Base-by-base conservation (phyloP, 305 asterid species). In the Fraxinus greggii region DNA sequence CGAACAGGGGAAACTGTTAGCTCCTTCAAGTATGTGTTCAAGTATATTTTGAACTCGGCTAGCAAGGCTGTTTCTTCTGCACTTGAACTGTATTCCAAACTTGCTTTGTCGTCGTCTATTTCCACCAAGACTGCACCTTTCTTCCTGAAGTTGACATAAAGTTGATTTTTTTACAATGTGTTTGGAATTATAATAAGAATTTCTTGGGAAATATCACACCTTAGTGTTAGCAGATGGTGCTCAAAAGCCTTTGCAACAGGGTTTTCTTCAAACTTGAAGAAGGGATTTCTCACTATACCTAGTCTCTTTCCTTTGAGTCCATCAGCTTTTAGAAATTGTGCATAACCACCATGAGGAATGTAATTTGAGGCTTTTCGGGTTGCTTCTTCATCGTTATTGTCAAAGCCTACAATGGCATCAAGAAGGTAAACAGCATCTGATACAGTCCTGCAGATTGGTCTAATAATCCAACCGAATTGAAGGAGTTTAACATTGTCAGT, bases 71-170 rank as follows among this genome's bases (percentile, higher is more conserved):
- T 74, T 9, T 0, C 10, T 81, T 87, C 88, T 40, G 86, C 90
- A 29, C 76, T 84, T 5, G n/a, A 15, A 65, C 59, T 84, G 10
- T 33, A 19, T 76, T 1, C 67, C 35, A 82, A 78, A 54, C 80
- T 83, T 28, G 65, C 23, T 79, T 67, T 84, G 65, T 84, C 51
- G 45, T 85, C 72, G 75, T 81, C 80, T 72, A 83, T 88, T 24
- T 83, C 91, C 7, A 90, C 76, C 82, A 90, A 76, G 45, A 85
- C 17, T 61, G 92, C 91, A 13, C 93, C 92, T 26, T 79, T 75
- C 59, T 31, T 63, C 87, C 93, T 90, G 83, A 24, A 78, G 69
- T 80, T 83, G 45, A 10, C 5, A 65, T 24, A 61, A 80, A 54
- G 9, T 32, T 76, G 3, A n/a, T 4, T n/a, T 19, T 54, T 54